Percentiles rank a stretch among this genome's conserved stretches.
phyloP scores from a whole-genome alignment of 495 filamentous ascomycete genomes.

The Endocarpon pusillum region DNA sequence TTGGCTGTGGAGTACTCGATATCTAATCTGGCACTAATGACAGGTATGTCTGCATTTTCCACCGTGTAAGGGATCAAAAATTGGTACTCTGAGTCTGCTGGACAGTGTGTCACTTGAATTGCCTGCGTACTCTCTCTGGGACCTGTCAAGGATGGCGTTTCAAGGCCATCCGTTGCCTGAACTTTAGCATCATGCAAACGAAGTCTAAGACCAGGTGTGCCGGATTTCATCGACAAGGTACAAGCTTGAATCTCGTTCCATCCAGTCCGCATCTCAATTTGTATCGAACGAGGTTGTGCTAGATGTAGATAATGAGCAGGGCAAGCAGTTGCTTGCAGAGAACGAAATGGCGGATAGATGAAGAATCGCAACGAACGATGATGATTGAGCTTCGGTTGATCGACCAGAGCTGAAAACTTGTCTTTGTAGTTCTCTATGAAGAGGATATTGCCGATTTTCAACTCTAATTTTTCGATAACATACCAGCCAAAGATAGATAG shows the following conservation, averaged over 20 bases:
- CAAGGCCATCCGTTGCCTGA: neutral
- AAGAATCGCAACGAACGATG: too few species aligned
- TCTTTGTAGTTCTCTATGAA: too few species aligned
- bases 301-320: constrained; percentile 41
- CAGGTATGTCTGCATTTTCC: constrained; percentile 50
- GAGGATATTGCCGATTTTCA: constrained; percentile 49
- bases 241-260: constrained; percentile 55
- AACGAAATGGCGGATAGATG: neutral
- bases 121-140: constrained; percentile 7
- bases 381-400: too few species aligned
- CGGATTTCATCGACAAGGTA: constrained; percentile 58
- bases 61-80: constrained; percentile 70
- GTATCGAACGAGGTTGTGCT: constrained; percentile 55
- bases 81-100: constrained; percentile 26
- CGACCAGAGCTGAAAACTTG: too few species aligned
- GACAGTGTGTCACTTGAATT: constrained; percentile 44
- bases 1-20: constrained; percentile 57
- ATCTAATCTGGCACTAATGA: constrained; percentile 60
- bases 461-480: constrained; percentile 54
- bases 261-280: constrained; percentile 56
- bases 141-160: neutral
- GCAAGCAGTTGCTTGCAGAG: constrained; percentile 30
- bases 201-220: constrained; percentile 74
- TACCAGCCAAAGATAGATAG: too few species aligned
- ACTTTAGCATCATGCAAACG: constrained; percentile 17